These are phyloP conservation scores for Myriosclerotinia duriaeana DNA, from an alignment of 2,329 filamentous ascomycete species.

Conservation along the genomic window DNA sequence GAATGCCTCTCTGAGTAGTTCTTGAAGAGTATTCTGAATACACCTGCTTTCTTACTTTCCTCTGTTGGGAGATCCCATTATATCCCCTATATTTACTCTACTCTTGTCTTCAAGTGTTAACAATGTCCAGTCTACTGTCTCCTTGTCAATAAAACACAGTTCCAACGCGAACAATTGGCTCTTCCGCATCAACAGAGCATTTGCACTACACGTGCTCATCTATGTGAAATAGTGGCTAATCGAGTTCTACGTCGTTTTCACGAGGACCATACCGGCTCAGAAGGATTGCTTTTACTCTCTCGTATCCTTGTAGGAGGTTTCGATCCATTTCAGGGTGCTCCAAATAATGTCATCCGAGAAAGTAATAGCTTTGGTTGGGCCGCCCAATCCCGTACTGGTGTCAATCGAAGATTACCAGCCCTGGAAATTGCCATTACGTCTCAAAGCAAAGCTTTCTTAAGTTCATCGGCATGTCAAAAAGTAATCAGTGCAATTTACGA, in stretches of 20 bases:
- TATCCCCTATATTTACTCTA: neutral
- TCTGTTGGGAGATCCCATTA: neutral
- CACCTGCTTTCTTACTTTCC: neutral
- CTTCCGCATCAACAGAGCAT: slow-evolving; percentile 79
- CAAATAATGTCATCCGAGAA: slow-evolving; percentile 61
- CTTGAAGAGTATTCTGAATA: neutral
- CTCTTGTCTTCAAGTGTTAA: neutral
- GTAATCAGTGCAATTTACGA: slow-evolving; percentile 82
- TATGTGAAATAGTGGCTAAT: slow-evolving; percentile 79
- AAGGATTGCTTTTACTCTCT: slow-evolving; percentile 70
- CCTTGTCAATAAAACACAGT: slow-evolving; percentile 77
- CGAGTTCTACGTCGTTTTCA: slow-evolving; percentile 76
- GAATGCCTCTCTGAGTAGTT: neutral
- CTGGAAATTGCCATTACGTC: slow-evolving; percentile 82
- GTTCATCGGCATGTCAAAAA: slow-evolving; percentile 75
- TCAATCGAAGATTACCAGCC: slow-evolving; percentile 60
- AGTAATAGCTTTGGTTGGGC: slow-evolving; percentile 47
- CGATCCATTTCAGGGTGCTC: slow-evolving; percentile 81
- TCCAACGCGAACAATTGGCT: slow-evolving; percentile 73
- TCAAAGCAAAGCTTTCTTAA: slow-evolving; percentile 76
- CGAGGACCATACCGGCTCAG: slow-evolving; percentile 70
- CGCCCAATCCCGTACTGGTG: slow-evolving; percentile 46
- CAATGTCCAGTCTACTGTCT: slow-evolving; percentile 68
- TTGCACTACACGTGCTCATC: slow-evolving; percentile 70
- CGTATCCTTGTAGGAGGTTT: slow-evolving; percentile 82